phyloP scores from a whole-genome alignment of 2,329 filamentous ascomycete genomes.

The Zymoseptoria tritici region DNA sequence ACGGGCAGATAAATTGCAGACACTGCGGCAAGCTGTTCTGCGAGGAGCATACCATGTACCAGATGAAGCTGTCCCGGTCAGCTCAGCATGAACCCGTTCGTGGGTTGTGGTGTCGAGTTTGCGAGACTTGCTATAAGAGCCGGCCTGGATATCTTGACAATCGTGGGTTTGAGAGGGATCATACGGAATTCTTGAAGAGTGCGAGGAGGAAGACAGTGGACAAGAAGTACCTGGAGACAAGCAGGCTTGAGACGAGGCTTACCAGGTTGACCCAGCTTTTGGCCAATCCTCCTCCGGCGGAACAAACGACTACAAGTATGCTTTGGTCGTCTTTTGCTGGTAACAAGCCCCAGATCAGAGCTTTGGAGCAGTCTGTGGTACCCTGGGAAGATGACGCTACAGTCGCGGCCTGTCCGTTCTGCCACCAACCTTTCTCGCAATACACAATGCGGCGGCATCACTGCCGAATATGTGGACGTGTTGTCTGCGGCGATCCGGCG shows the following conservation, averaged over 20 bases:
- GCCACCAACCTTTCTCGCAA: slow-evolving; percentile 87
- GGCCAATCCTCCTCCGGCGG: slow-evolving; percentile 60
- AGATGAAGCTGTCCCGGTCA: slow-evolving; percentile 91
- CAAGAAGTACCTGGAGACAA: slow-evolving; percentile 77
- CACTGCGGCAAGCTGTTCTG: slow-evolving; percentile 92
- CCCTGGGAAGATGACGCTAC: slow-evolving; percentile 87
- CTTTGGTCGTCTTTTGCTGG: slow-evolving; percentile 52
- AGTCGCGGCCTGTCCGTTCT: slow-evolving; percentile 81
- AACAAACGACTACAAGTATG: slow-evolving; percentile 48
- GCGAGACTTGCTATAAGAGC: slow-evolving; percentile 98
- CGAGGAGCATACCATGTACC: slow-evolving; percentile 98
- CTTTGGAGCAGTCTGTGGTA: slow-evolving; percentile 83
- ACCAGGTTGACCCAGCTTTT: slow-evolving; percentile 83
- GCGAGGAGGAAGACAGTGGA: slow-evolving; percentile 74
- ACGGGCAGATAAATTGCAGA: slow-evolving; percentile 84
- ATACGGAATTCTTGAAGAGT: slow-evolving; percentile 61
- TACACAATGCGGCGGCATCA: slow-evolving; percentile 93
- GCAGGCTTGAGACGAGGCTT: slow-evolving; percentile 81
- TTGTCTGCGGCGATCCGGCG: slow-evolving; percentile 80
- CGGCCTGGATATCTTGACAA: slow-evolving; percentile 86
- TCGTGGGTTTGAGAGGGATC: slow-evolving; percentile 58
- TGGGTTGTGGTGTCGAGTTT: slow-evolving; percentile 89
- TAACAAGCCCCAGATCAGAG: slow-evolving; percentile 65
- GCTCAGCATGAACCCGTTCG: slow-evolving; percentile 84
- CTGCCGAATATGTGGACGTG: slow-evolving; percentile 84